These are phyloP conservation scores for Choanephora cucurbitarum DNA, from an alignment of 371 early-diverging fungal genomes.

Conservation along the genomic window DNA sequence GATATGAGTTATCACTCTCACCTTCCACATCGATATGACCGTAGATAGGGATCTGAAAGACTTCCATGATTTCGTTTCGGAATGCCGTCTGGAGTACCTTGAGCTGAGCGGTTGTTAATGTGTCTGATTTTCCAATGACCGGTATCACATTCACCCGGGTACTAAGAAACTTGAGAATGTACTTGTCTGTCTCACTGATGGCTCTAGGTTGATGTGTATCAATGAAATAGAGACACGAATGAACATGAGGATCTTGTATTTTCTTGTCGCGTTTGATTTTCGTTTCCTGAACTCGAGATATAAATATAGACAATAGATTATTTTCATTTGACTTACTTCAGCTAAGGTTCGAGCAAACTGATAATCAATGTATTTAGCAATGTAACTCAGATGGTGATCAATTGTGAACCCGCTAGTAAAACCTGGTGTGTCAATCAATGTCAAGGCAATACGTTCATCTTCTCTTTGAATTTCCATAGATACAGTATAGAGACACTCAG, in stretches of 20 bases:
- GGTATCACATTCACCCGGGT: slow-evolving; percentile 94
- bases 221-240: slow-evolving; percentile 94
- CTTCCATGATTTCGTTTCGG: slow-evolving; percentile 57
- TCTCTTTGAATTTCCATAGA: slow-evolving; percentile 76
- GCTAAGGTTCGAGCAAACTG: slow-evolving; percentile 74
- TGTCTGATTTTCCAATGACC: slow-evolving; percentile 96
- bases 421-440: slow-evolving; percentile 85
- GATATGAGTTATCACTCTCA: slow-evolving; percentile 55
- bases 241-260: slow-evolving; percentile 86
- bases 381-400: slow-evolving; percentile 52
- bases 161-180: slow-evolving; percentile 80
- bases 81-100: slow-evolving; percentile 74
- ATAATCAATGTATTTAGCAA: slow-evolving; percentile 65
- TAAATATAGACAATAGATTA: not conserved
- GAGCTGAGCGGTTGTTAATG: slow-evolving; percentile 86
- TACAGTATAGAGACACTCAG: slow-evolving; percentile 51
- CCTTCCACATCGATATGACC: slow-evolving; percentile 66
- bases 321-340: slow-evolving; percentile 60
- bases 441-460: slow-evolving; percentile 74
- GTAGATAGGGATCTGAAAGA: slow-evolving; percentile 59
- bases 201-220: slow-evolving; percentile 61
- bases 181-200: slow-evolving; percentile 82
- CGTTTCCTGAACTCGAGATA: slow-evolving; percentile 57
- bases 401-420: slow-evolving; percentile 44
- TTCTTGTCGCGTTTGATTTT: slow-evolving; percentile 73